Evolutionary conservation across 208 protist species (phyloP).

Genomic region (Trichomonas vaginalis): DNA sequence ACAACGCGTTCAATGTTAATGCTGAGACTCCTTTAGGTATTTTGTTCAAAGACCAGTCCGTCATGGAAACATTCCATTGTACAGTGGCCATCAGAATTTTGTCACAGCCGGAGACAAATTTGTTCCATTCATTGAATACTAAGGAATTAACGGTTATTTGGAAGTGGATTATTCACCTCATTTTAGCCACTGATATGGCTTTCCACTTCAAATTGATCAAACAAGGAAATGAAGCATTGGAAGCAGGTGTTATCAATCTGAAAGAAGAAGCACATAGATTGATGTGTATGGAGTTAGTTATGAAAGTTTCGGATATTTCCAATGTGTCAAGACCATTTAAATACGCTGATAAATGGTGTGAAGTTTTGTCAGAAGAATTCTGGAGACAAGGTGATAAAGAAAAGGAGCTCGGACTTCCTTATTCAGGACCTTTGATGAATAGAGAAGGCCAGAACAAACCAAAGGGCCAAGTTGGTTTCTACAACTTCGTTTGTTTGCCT

Average conservation of each 20-base stretch:
- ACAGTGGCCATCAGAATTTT: conserved; percentile 30
- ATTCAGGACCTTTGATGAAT: not conserved
- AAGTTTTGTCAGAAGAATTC: not conserved
- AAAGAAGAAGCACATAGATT: not conserved
- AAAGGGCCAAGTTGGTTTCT: not conserved
- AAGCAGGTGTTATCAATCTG: not conserved
- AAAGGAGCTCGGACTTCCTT: not conserved
- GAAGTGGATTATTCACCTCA: conserved; percentile 30
- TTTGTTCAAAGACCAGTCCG: conserved; percentile 43
- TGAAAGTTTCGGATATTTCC: not conserved
- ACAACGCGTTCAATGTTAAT: conserved; percentile 78
- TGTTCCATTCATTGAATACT: conserved; percentile 23
- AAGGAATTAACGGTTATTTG: conserved; percentile 31
- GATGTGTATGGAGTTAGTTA: not conserved
- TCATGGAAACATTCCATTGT: conserved; percentile 50
- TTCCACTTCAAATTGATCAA: conserved; percentile 36
- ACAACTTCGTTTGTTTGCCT: not conserved
- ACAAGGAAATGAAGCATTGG: not conserved
- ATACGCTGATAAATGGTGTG: not conserved
- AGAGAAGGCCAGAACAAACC: not conserved
- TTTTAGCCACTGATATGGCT: conserved; percentile 45
- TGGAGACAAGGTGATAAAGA: not conserved
- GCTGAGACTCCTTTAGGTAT: conserved; percentile 62
- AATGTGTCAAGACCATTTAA: not conserved
- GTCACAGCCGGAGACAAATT: conserved; percentile 21